Percentiles rank a stretch among this genome's conserved stretches.
Evolutionary conservation across 805 yeast genomes (phyloP).

Genomic region (Schwanniomyces yamadae): DNA sequence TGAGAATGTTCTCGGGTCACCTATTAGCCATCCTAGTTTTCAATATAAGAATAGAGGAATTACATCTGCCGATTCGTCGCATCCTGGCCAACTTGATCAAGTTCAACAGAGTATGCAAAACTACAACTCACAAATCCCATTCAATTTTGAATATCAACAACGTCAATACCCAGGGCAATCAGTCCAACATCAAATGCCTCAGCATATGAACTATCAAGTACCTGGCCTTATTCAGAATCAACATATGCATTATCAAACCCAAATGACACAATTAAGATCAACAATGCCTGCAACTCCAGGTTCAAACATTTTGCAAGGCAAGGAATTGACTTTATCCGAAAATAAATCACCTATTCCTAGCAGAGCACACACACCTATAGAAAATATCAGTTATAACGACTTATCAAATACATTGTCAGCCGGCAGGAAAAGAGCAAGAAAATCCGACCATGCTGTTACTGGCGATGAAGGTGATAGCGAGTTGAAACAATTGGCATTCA

Average conservation of each 20-base stretch:
- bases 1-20: slow-evolving; percentile 8
- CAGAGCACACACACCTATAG: slow-evolving; percentile 8
- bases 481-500: slow-evolving; percentile 36
- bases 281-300: not conserved
- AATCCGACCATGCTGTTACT: slow-evolving; percentile 28
- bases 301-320: not conserved
- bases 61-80: slow-evolving; percentile 1
- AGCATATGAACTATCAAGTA: slow-evolving; percentile 18
- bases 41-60: slow-evolving; percentile 7
- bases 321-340: slow-evolving; percentile 1
- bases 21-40: slow-evolving; percentile 8
- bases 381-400: slow-evolving; percentile 4
- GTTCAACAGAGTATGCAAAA: slow-evolving; percentile 8
- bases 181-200: slow-evolving; percentile 22
- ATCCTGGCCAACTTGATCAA: slow-evolving; percentile 1
- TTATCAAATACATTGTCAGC: slow-evolving; percentile 3
- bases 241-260: slow-evolving; percentile 3
- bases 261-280: not conserved
- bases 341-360: slow-evolving; percentile 3
- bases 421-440: slow-evolving; percentile 25
- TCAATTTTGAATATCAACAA: slow-evolving; percentile 9
- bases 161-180: slow-evolving; percentile 6
- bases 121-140: slow-evolving; percentile 6
- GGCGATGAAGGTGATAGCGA: slow-evolving; percentile 39
- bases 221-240: slow-evolving; percentile 6